Base-by-base conservation (phyloP, 1,139 yeast genomes). In the Diutina pseudorugosa region DNA sequence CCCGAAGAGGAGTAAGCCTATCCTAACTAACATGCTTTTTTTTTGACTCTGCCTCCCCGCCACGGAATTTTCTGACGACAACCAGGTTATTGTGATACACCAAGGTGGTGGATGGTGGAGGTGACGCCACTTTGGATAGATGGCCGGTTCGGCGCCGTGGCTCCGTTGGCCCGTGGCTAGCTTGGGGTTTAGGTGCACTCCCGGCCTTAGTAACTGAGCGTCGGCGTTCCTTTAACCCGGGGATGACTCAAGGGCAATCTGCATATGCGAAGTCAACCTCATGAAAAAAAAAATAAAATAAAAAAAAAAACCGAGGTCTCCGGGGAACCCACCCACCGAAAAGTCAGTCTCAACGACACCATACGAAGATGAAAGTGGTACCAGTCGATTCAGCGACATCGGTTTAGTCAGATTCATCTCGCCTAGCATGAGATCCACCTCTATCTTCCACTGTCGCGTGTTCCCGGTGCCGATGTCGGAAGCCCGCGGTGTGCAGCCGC, bases 401-500 rank as follows among this genome's bases (percentile, higher is more conserved):
- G 36, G n/a, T 11, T 30, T 30, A 30, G 5, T 11, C 14, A 14
- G 36, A 27, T n/a, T n/a, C n/a, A n/a, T n/a, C n/a, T 3, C 30
- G 5, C 30, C 30, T 9, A 27, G 30, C 2, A 9, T 12, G 1
- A 25, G 9, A 7, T 9, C 30, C 30, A 9, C 7, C 30, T 25
- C 1, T 25, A 25, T 25, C 9, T 7, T 9, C 9, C 30, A 25
- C 1, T 25, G 7, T 25, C 2, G 9, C n/a, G 1, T 11, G n/a
- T 9, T 30, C 3, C 47, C 47, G 47, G 47, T 44, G 47, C 47
- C 47, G 47, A 44, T 14, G 12, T 44, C 47, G 47, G 47, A n/a
- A 12, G 27, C n/a, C 8, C 20, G 19, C 23, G 33, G 30, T 16
- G 47, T 44, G 18, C 47, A 42, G 16, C 27, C n/a, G 14, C 8